These are phyloP conservation scores for Calonectria fujianensis DNA, from an alignment of 2,329 filamentous ascomycete genomes.

Conservation along the genomic window DNA sequence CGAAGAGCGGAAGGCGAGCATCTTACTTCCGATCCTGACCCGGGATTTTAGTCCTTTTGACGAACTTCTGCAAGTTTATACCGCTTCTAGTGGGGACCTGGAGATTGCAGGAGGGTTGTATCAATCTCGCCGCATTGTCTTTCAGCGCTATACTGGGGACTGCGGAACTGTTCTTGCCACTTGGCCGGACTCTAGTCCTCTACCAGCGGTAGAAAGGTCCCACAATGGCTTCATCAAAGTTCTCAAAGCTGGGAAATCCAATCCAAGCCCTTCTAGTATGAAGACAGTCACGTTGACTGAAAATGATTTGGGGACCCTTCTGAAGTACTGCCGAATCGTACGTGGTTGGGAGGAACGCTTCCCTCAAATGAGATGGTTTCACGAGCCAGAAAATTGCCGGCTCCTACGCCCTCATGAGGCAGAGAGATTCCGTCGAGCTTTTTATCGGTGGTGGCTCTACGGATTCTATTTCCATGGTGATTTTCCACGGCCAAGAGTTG, in stretches of 20 bases:
- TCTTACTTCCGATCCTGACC: constrained; percentile 65
- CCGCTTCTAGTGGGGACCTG: constrained; percentile 63
- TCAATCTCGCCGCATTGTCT: constrained; percentile 62
- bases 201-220: neutral
- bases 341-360: constrained; percentile 63
- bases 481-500: constrained; percentile 60
- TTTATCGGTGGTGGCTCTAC: constrained; percentile 75
- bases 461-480: constrained; percentile 71
- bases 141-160: constrained; percentile 61
- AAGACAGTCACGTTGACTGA: constrained; percentile 58
- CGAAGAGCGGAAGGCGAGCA: constrained; percentile 61
- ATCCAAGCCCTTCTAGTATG: constrained; percentile 15
- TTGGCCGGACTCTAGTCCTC: constrained; percentile 36
- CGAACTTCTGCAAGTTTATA: constrained; percentile 68
- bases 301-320: constrained; percentile 58
- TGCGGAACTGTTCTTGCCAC: constrained; percentile 54
- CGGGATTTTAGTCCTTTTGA: constrained; percentile 67
- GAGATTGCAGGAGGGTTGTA: constrained; percentile 58
- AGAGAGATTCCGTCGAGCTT: constrained; percentile 68
- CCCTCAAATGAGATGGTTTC: constrained; percentile 68
- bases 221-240: constrained; percentile 50
- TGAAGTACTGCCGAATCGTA: constrained; percentile 61
- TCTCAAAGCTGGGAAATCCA: constrained; percentile 48
- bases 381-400: constrained; percentile 66
- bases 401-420: constrained; percentile 65